phyloP scores from a whole-genome alignment of 371 early-diverging fungal species.

The Mortierella polycephala region DNA sequence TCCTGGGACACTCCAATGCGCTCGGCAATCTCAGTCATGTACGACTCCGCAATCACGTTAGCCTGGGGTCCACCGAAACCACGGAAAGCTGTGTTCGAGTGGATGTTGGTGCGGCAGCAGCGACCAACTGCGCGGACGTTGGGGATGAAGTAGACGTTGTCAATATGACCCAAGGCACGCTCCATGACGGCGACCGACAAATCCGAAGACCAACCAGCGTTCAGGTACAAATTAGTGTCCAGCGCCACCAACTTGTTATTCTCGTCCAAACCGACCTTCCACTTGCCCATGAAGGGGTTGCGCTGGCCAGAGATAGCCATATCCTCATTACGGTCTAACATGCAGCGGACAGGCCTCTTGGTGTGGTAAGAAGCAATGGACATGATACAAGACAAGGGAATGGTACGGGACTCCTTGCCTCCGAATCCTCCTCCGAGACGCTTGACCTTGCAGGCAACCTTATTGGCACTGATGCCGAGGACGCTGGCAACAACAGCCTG shows the following conservation, averaged over 20 bases:
- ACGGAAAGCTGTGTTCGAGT: slow-evolving; percentile 83
- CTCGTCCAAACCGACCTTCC: slow-evolving; percentile 72
- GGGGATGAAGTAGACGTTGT: slow-evolving; percentile 78
- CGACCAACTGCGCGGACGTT: slow-evolving; percentile 67
- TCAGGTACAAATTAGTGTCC: slow-evolving; percentile 66
- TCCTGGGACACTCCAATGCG: slow-evolving; percentile 63
- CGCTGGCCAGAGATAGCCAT: slow-evolving; percentile 80
- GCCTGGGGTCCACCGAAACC: slow-evolving; percentile 85
- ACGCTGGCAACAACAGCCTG: slow-evolving; percentile 70
- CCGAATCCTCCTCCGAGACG: slow-evolving; percentile 88
- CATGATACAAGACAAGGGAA: slow-evolving; percentile 61
- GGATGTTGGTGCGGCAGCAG: slow-evolving; percentile 79
- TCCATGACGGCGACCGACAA: slow-evolving; percentile 76
- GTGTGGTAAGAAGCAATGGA: slow-evolving; percentile 75
- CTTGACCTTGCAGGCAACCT: slow-evolving; percentile 72
- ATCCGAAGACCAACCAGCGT: slow-evolving; percentile 81
- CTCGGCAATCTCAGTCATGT: slow-evolving; percentile 77
- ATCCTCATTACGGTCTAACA: slow-evolving; percentile 83
- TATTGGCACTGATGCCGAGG: slow-evolving; percentile 72
- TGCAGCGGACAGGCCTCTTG: slow-evolving; percentile 69
- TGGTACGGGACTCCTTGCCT: slow-evolving; percentile 80
- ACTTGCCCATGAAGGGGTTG: slow-evolving; percentile 79
- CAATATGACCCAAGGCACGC: slow-evolving; percentile 74
- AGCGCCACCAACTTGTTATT: slow-evolving; percentile 71
- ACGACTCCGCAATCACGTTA: slow-evolving; percentile 77